Evolutionary conservation across 257 asterid genomes (phyloP), one percentile per base, ranked within the genome.

Genomic region (Forsythia viridissima): DNA sequence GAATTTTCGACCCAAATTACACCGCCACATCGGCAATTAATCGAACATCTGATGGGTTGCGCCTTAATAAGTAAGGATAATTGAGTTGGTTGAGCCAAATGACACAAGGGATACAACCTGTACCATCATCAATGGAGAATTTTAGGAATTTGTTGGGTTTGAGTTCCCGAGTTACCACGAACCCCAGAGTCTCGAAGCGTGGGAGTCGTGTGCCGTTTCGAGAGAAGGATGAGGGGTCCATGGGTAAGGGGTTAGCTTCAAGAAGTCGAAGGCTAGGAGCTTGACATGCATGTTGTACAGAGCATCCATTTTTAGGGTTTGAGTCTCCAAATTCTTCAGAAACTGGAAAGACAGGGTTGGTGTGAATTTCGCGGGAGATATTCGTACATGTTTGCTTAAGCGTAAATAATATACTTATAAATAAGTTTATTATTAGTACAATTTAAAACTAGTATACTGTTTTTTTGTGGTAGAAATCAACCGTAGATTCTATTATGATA

Each of bases 41-140:
- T 84, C 96, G 96, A 93, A 95, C 97, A 90, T 71, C 78, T 88
- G 92, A 79, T 8, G 94, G 96, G 90, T 84, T 79, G 34, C 88
- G 79, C 67, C 83, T 84, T 0, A 91, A 87, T 63, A 93, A 95
- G 87, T 88, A 86, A 15, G 86, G 71, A 12, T 97, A 93, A 3
- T 77, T 80, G 5, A 85, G 76, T 0, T 90, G 98, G 61, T 94
- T 94, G 57, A 88, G 93, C 98, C 98, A 94, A 34, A 94, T 86
- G 51, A 94, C 80, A 59, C 97, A 94, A 0, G 94, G 75, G 59
- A 94, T 86, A 90, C 93, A 91, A 8, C 94, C 97, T 4, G 92
- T 88, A 20, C 97, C 93, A 8, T 94, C 97, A 80, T 92, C 97
- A 10, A 94, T 77, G 3, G 84, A 43, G 86, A 94, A 92, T 36